Base-by-base conservation (phyloP, 169 alveolate species). In the Babesia ovis region DNA sequence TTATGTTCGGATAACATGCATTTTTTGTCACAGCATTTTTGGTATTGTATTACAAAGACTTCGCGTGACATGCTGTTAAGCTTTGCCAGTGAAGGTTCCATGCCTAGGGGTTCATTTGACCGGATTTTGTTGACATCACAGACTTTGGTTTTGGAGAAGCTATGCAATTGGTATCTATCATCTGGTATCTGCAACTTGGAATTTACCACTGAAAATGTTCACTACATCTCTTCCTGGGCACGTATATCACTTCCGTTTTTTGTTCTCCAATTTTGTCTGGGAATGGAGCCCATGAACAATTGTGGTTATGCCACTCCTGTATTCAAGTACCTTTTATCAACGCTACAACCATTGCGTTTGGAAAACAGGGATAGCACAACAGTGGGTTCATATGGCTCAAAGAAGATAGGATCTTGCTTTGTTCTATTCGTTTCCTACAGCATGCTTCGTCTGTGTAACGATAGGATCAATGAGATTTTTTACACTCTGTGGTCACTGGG, bases 241-340 rank as follows among this genome's bases (percentile, higher is more conserved):
- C 71, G 84, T n/a, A 60, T 79, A 3, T 69, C 83, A 25, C 66
- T 79, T 20, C 74, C 87, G 5, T 79, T 79, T 39, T 79, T 79
- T 34, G 48, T 67, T 4, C 70, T 79, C 29, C 58, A 68, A 35
- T 79, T 48, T 39, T 79, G 83, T 14, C 42, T 71, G 51, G 87
- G 87, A 3, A 31, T 69, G 27, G 81, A 79, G 9, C 87, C 87
- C 6, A 73, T 79, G 77, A 61, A 34, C 41, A 60, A 79, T 43
- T n/a, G 75, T 0, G 9, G 87, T 11, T 79, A 79, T 48, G 77
- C 87, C 18, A 34, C 42, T 31, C 87, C 68, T 9, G 68, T 79
- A 8, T 79, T 79, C 70, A 35, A 60, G 29, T 59, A 79, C 31
- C 42, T 79, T 35, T 31, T 79, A 31, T 37, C 82, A 0, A 23